Percentiles rank a stretch among this genome's conserved stretches.
Conservation (phyloP, 345 rosid species). For the Populus tremula region DNA sequence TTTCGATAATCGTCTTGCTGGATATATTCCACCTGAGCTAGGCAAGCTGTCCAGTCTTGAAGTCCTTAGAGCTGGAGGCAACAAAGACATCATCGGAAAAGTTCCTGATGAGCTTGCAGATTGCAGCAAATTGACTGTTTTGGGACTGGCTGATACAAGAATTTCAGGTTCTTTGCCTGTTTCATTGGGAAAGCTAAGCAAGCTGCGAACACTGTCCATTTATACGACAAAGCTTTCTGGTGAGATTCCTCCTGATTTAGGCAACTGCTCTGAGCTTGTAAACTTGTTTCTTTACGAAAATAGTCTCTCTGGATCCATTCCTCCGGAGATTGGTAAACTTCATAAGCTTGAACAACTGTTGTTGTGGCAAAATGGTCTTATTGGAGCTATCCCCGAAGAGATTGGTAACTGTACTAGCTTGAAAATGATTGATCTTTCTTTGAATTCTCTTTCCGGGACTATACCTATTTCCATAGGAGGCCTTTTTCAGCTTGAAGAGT, state of each 20-base stretch:
- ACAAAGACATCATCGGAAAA: conserved; percentile 61
- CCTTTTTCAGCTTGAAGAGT: conserved; percentile 63
- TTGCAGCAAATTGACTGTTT: conserved; percentile 64
- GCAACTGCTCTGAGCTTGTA: conserved; percentile 84
- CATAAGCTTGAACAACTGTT: conserved; percentile 61
- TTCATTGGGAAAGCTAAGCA: conserved; percentile 65
- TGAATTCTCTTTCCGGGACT: conserved; percentile 76
- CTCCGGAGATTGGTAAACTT: conserved; percentile 65
- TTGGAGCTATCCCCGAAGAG: conserved; percentile 77
- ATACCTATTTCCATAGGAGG: conserved; percentile 62
- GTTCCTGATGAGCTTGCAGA: conserved; percentile 77
- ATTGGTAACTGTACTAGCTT: conserved; percentile 76
- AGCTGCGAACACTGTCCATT: conserved; percentile 64
- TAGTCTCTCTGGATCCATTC: conserved; percentile 76
- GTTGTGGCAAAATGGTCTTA: conserved; percentile 78
- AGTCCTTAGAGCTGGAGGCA: conserved; percentile 80
- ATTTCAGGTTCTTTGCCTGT: conserved; percentile 71
- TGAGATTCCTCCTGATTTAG: conserved; percentile 75
- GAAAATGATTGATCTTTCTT: conserved; percentile 69
- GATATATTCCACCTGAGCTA: conserved; percentile 68
- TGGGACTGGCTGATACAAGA: conserved; percentile 77
- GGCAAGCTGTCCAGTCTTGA: conserved; percentile 59
- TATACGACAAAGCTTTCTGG: conserved; percentile 82
- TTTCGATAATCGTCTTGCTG: conserved; percentile 63
- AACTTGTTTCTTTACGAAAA: conserved; percentile 76